phyloP scores from a whole-genome alignment of 768 basidiomycete genomes.

The Russula compacta region DNA sequence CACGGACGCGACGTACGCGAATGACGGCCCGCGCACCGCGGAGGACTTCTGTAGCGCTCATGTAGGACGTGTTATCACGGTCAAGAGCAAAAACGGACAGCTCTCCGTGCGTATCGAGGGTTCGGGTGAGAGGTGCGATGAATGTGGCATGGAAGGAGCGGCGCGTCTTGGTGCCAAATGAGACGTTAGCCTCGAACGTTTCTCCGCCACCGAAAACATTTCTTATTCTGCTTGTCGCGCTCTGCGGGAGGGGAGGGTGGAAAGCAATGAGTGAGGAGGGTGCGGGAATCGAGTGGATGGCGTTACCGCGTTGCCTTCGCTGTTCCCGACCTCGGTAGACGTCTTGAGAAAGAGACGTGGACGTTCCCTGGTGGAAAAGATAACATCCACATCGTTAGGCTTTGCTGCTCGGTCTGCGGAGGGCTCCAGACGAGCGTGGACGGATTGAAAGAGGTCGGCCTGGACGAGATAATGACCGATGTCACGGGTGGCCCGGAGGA shows the following conservation, averaged over 20 bases:
- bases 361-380: conserved; percentile 69
- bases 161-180: conserved; percentile 81
- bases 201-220: conserved; percentile 93
- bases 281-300: conserved; percentile 18
- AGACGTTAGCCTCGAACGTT: conserved; percentile 69
- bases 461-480: conserved; percentile 58
- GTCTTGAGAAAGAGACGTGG: conserved; percentile 71
- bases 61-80: conserved; percentile 71
- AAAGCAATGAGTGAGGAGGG: conserved; percentile 10
- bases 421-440: conserved; percentile 56
- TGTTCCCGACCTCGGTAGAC: conserved; percentile 86
- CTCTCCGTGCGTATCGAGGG: conserved; percentile 62
- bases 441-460: conserved; percentile 67
- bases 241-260: conserved; percentile 32
- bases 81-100: conserved; percentile 65
- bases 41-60: conserved; percentile 57
- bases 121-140: conserved; percentile 48
- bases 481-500: conserved; percentile 59
- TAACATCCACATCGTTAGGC: conserved; percentile 63
- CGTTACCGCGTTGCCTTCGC: conserved; percentile 80
- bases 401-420: conserved; percentile 45
- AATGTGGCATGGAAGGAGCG: conserved; percentile 70
- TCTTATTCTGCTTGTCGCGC: conserved; percentile 67
- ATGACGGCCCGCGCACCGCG: conserved; percentile 59
- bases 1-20: conserved; percentile 50